Evolutionary conservation across 176 grass and related monocot species (phyloP).

Genomic region (Saccharum officinarum): DNA sequence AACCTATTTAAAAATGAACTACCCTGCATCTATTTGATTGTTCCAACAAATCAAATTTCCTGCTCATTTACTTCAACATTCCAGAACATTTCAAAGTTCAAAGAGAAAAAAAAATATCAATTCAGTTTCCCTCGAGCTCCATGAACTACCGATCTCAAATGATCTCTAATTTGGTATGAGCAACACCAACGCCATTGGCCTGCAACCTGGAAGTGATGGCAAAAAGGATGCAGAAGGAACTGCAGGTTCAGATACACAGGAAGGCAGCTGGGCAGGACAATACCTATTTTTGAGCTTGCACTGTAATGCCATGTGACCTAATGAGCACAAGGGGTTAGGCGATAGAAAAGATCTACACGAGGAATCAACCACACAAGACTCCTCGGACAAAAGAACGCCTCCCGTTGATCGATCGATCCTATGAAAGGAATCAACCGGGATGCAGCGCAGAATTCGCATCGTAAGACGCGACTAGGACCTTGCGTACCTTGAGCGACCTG

Average conservation of each 20-base stretch:
- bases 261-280: not conserved
- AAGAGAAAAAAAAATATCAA: not conserved
- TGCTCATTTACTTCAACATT: not conserved
- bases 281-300: not conserved
- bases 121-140: not conserved
- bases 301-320: not conserved
- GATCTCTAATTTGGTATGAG: not conserved
- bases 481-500: constrained; percentile 66
- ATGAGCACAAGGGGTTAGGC: not conserved
- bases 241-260: not conserved
- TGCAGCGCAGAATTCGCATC: not conserved
- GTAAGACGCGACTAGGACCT: not conserved
- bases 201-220: not conserved
- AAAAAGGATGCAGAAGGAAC: constrained; percentile 17
- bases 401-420: not conserved
- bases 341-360: not conserved
- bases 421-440: not conserved
- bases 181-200: not conserved
- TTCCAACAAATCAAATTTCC: not conserved
- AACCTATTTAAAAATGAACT: not conserved
- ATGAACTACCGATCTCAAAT: not conserved
- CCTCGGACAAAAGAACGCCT: not conserved
- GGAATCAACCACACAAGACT: not conserved
- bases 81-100: not conserved
- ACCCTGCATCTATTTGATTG: not conserved